A percentile compares a stretch with the other conserved stretches of the same genome.
phyloP scores from a whole-genome alignment of 1,139 yeast species.

The Kodamaea alishanica region DNA sequence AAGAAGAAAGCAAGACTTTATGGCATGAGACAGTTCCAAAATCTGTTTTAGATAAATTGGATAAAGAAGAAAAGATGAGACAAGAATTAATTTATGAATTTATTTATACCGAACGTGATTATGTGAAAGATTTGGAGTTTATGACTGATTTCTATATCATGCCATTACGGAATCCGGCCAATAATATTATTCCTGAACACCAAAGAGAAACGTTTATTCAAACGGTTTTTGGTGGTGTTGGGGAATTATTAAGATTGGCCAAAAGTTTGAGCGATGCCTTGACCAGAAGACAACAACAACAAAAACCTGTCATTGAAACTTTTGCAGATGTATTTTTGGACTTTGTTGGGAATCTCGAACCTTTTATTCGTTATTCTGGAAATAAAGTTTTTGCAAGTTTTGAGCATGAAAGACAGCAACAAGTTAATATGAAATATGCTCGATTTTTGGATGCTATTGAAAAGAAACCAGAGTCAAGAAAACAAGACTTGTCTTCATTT shows the following conservation, averaged over 20 bases:
- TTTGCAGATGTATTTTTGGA: conserved; percentile 87
- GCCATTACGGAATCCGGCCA: conserved; percentile 70
- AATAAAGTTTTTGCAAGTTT: conserved; percentile 93
- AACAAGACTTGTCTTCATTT: conserved; percentile 89
- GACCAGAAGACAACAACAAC: conserved; percentile 81
- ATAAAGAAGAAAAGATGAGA: conserved; percentile 83
- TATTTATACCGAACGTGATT: conserved; percentile 90
- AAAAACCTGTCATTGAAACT: conserved; percentile 74
- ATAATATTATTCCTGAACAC: conserved; percentile 81
- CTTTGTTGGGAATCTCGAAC: conserved; percentile 82
- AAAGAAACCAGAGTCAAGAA: conserved; percentile 81
- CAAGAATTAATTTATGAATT: conserved; percentile 95
- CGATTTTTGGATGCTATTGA: conserved; percentile 90
- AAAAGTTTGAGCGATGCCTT: conserved; percentile 84
- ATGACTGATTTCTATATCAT: conserved; percentile 91
- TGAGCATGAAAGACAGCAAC: conserved; percentile 92
- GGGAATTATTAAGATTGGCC: conserved; percentile 82
- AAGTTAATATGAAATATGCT: conserved; percentile 84
- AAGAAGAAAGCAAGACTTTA: conserved; percentile 79
- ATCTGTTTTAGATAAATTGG: conserved; percentile 71
- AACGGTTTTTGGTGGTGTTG: conserved; percentile 87
- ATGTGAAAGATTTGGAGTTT: conserved; percentile 90
- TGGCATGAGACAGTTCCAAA: conserved; percentile 95
- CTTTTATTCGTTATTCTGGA: conserved; percentile 92
- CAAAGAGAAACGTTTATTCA: conserved; percentile 89